A percentile compares a stretch with the other conserved stretches of the same genome.
phyloP scores from a whole-genome alignment of 208 protist genomes.

The Trypanosoma avium region DNA sequence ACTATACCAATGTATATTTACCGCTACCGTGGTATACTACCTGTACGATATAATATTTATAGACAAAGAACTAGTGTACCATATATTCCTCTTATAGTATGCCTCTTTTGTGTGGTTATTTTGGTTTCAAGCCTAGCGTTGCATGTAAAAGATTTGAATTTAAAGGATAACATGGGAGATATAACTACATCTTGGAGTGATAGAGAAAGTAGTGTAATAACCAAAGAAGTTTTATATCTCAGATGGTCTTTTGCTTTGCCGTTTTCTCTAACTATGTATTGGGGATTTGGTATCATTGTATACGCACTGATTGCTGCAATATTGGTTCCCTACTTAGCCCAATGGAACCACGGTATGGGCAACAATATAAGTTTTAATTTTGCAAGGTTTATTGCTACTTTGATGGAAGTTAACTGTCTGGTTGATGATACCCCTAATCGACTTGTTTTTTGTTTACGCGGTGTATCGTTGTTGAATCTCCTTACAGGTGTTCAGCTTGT shows the following conservation, averaged over 20 bases:
- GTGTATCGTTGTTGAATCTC: constrained; percentile 16
- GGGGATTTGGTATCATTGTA: constrained; percentile 2
- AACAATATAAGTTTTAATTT: background rate
- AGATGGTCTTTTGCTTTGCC: constrained; percentile 22
- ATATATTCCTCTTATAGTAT: constrained; percentile 4
- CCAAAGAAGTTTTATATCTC: background rate
- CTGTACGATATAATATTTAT: constrained; percentile 10
- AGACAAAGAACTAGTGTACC: background rate
- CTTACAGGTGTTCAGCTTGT: constrained; percentile 14
- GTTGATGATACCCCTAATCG: constrained; percentile 15
- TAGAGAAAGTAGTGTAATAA: background rate
- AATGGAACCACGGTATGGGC: background rate
- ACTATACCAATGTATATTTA: constrained; percentile 2
- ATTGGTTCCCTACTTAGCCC: background rate
- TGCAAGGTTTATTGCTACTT: background rate
- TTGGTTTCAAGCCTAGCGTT: background rate
- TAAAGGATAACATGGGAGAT: background rate
- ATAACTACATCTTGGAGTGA: background rate
- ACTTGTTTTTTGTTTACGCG: constrained; percentile 22
- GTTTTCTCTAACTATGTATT: constrained; percentile 6
- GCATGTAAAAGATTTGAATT: background rate
- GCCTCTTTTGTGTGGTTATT: constrained; percentile 5
- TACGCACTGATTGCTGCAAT: constrained; percentile 9
- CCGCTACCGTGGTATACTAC: constrained; percentile 19
- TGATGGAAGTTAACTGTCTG: constrained; percentile 6